phyloP scores from a whole-genome alignment of 2,329 filamentous ascomycete genomes.

The Neospermospora avenae region DNA sequence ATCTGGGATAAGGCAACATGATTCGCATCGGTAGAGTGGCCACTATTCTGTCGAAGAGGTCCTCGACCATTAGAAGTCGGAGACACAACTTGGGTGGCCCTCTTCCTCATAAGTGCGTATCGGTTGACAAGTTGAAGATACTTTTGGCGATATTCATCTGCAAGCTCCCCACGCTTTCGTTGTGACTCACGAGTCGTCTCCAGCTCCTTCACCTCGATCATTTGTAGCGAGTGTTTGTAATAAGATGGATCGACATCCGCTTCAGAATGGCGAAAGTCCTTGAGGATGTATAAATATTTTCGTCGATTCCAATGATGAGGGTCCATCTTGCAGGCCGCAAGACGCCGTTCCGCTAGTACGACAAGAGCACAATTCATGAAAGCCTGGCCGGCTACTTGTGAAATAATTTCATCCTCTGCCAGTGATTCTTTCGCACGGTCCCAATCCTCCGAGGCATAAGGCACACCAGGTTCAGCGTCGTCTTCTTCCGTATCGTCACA shows the following conservation, averaged over 20 bases:
- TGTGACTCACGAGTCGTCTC: not conserved
- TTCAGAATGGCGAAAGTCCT: constrained; percentile 17
- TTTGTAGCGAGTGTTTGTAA: constrained; percentile 23
- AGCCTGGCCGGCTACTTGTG: constrained; percentile 11
- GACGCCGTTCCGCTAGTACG: constrained; percentile 21
- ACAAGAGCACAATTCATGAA: constrained; percentile 22
- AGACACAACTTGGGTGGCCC: not conserved
- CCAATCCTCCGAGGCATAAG: constrained; percentile 18
- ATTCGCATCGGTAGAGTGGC: not conserved
- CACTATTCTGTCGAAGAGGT: not conserved
- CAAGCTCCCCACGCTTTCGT: constrained; percentile 3
- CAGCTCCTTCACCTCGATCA: constrained; percentile 16
- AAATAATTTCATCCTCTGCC: constrained; percentile 7
- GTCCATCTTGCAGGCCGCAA: constrained; percentile 11
- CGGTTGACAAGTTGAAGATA: constrained; percentile 17
- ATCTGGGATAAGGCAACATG: not conserved
- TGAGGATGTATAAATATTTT: constrained; percentile 20
- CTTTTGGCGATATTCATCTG: constrained; percentile 19
- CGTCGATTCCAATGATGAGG: constrained; percentile 3
- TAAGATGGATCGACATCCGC: constrained; percentile 16
- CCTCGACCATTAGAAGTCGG: not conserved
- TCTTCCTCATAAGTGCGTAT: not conserved
- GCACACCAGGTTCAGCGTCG: not conserved
- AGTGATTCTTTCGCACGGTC: constrained; percentile 18
- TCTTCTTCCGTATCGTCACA: constrained; percentile 4